Evolutionary conservation across 2,329 filamentous ascomycete species (phyloP), one percentile per base, ranked within the genome.

Genomic region (Helotiales sp.): DNA sequence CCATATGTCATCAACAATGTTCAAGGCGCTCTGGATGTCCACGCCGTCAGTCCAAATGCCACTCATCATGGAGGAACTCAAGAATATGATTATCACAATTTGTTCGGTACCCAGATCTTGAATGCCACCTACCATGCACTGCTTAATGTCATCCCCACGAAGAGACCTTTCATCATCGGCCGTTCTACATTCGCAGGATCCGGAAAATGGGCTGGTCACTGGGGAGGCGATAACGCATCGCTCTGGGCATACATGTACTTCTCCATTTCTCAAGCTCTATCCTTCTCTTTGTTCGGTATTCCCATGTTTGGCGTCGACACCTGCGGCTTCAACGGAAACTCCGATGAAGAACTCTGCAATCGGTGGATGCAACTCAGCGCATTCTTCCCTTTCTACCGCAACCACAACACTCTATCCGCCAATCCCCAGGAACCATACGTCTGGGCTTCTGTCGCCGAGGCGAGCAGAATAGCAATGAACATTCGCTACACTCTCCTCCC

Each of bases 61-160:
- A 93, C 90, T 2, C 91, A 96, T 74, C 82, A 86, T 54, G 91
- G 92, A 72, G 92, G 91, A 3, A 82, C 87, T 0, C 77, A 87
- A 47, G 91, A 96, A 76, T 97, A 97, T 75, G 92, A 96, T 75
- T 87, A 92, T 28, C 93, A 97, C 82, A 96, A 92, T 75, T 80
- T 96, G 0, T 95, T 85, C 74, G 92, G 92, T 0, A 85, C 91
- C 73, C 88, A 90, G 76, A 91, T 94, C 71, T 82, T 93, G 65
- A 91, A 91, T 67, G 91, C 91, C 10, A 96, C 93, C 0, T 93
- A 93, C 28, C 69, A 76, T 17, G 72, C 70, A 1, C 70, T 75
- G 2, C 70, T 75, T 5, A 60, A 64, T 13, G 57, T 75, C 2
- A 74, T 68, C 30, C 87, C 90, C 0, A 83, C 80, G 15, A 91